Evolutionary conservation across 1,284 basidiomycete species (phyloP).

Genomic region (Pseudomicrostroma phylloplanum): DNA sequence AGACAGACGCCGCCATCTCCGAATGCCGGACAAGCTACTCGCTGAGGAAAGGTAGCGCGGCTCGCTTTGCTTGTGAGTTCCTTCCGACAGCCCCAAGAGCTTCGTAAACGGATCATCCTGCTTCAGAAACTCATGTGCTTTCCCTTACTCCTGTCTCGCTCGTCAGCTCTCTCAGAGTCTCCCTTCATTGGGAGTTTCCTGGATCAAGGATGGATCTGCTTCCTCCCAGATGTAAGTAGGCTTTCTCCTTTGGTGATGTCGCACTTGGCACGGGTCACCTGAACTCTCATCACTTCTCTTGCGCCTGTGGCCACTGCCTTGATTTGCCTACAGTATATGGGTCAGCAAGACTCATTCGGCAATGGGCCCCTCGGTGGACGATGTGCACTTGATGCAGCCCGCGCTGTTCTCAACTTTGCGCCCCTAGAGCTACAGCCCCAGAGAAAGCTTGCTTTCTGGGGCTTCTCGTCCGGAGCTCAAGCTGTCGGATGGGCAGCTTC

Average conservation of each 20-base stretch:
- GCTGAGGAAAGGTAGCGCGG: neutral
- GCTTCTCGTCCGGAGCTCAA: neutral
- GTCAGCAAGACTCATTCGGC: neutral
- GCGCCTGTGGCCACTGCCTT: too few species aligned
- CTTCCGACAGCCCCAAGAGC: neutral
- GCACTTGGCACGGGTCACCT: too few species aligned
- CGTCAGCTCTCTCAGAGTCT: too few species aligned
- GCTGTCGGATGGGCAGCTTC: neutral
- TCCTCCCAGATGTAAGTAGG: neutral
- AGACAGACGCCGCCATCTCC: neutral
- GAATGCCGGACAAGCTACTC: neutral
- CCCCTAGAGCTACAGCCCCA: neutral
- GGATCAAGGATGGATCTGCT: neutral
- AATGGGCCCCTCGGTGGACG: neutral
- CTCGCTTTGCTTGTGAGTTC: neutral
- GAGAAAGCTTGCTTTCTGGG: neutral
- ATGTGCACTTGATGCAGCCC: neutral
- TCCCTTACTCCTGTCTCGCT: too few species aligned
- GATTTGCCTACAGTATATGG: too few species aligned
- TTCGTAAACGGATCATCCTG: too few species aligned
- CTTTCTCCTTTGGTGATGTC: neutral
- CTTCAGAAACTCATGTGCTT: too few species aligned
- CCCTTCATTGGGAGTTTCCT: neutral
- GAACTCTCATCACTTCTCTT: too few species aligned
- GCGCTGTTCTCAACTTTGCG: neutral